Conservation (phyloP, 2,329 filamentous ascomycete genomes). For the Colletotrichum sublineola region DNA sequence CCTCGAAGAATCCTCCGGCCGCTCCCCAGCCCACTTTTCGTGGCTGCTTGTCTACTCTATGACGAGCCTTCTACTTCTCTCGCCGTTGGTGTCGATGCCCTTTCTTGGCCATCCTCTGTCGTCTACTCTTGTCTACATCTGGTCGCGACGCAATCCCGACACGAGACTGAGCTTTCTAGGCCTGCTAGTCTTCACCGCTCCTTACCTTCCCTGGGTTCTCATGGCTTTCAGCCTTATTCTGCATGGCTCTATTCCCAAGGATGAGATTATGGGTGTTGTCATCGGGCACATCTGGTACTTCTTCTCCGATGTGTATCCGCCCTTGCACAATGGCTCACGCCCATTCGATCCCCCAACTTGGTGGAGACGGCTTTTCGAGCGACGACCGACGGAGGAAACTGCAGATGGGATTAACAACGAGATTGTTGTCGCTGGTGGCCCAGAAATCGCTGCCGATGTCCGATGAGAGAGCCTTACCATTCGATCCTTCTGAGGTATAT, state of each 20-base stretch:
- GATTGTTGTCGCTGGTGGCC: slow-evolving; percentile 68
- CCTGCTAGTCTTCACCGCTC: slow-evolving; percentile 90
- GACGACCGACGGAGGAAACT: slow-evolving; percentile 62
- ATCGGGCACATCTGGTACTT: slow-evolving; percentile 99
- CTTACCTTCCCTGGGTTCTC: slow-evolving; percentile 95
- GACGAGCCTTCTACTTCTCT: slow-evolving; percentile 81
- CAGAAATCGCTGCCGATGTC: slow-evolving; percentile 40
- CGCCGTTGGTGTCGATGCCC: slow-evolving; percentile 89
- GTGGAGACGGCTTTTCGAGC: slow-evolving; percentile 89
- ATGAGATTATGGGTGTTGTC: slow-evolving; percentile 94
- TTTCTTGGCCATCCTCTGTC: slow-evolving; percentile 95
- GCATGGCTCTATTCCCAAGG: slow-evolving; percentile 90
- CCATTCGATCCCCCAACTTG: slow-evolving; percentile 90
- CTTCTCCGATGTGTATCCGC: slow-evolving; percentile 96
- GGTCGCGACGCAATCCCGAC: slow-evolving; percentile 94
- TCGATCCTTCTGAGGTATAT: background rate
- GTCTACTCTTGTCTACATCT: slow-evolving; percentile 96
- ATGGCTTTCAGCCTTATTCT: slow-evolving; percentile 94
- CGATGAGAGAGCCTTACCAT: slow-evolving; percentile 14
- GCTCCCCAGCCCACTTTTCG: slow-evolving; percentile 92
- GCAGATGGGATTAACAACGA: slow-evolving; percentile 72
- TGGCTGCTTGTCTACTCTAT: slow-evolving; percentile 93
- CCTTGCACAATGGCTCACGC: slow-evolving; percentile 84
- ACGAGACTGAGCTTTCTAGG: slow-evolving; percentile 91
- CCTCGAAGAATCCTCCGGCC: slow-evolving; percentile 93